Conservation (phyloP, 139 green algal genomes). For the Chlorella sp. region DNA sequence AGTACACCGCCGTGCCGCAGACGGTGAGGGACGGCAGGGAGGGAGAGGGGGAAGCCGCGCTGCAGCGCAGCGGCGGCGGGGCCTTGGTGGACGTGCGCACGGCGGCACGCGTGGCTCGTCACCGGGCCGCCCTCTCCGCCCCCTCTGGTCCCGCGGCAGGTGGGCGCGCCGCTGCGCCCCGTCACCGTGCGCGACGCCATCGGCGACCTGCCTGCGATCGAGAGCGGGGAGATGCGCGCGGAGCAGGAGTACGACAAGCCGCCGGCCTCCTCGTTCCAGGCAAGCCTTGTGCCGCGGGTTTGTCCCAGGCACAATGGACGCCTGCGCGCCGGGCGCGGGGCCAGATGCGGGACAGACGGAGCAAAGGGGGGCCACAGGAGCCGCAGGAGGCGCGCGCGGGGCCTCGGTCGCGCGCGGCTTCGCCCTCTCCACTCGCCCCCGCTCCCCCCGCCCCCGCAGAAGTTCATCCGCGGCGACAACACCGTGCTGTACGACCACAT, state of each 20-base stretch:
- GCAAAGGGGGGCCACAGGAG: too few species aligned
- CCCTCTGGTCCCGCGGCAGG: neutral
- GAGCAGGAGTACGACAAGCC: slow-evolving; percentile 53
- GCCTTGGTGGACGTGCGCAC: neutral
- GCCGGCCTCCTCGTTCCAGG: neutral
- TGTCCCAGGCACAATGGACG: neutral
- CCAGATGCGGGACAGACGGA: too few species aligned
- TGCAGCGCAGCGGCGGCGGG: neutral
- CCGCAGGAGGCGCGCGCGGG: too few species aligned
- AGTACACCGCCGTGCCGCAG: slow-evolving; percentile 75
- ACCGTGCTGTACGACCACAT: slow-evolving; percentile 85
- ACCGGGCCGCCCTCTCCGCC: too few species aligned
- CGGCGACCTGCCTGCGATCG: slow-evolving; percentile 84
- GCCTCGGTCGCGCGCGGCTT: too few species aligned
- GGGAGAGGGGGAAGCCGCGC: neutral
- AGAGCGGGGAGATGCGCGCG: slow-evolving; percentile 72
- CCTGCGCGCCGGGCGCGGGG: too few species aligned
- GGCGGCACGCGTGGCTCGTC: neutral
- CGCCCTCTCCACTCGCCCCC: too few species aligned
- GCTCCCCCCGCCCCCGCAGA: too few species aligned
- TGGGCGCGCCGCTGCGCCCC: slow-evolving; percentile 81
- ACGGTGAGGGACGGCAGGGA: slow-evolving; percentile 13
- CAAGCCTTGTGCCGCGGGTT: neutral
- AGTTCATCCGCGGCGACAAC: slow-evolving; percentile 61
- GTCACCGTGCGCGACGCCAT: slow-evolving; percentile 96